Conservation (phyloP, 1,139 yeast genomes). For the Hanseniaspora uvarum region DNA sequence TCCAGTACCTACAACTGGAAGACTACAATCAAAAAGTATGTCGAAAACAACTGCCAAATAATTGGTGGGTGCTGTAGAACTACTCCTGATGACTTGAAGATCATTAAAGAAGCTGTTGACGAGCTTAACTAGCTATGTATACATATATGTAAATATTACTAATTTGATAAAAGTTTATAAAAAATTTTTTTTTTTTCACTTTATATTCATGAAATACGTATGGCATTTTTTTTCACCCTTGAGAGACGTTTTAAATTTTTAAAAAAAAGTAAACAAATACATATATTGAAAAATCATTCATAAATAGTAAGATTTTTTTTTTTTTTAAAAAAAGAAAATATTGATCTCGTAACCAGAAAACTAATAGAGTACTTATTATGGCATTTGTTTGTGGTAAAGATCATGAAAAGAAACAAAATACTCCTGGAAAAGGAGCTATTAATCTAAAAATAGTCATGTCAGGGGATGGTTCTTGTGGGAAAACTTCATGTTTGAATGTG, state of each 20-base stretch:
- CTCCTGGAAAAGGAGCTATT: constrained; percentile 33
- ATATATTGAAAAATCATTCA: too few relatives aligned
- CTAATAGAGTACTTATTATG: constrained; percentile 18
- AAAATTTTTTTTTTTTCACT: background rate
- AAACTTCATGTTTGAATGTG: constrained; percentile 83
- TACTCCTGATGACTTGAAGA: constrained; percentile 24
- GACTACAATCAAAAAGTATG: constrained; percentile 19
- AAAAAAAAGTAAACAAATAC: too few relatives aligned
- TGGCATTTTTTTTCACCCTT: too few relatives aligned
- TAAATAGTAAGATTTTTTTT: too few relatives aligned
- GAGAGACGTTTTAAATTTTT: too few relatives aligned
- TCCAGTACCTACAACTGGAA: constrained; percentile 22
- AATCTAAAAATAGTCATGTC: constrained; percentile 89
- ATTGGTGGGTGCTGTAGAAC: constrained; percentile 31
- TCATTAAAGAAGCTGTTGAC: constrained; percentile 21
- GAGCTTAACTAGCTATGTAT: background rate
- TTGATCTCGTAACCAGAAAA: background rate
- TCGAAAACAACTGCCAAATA: constrained; percentile 23
- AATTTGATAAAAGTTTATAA: background rate
- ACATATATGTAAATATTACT: background rate
- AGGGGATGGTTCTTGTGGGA: constrained; percentile 97
- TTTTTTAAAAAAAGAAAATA: too few relatives aligned
- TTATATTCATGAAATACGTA: too few relatives aligned
- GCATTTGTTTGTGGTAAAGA: constrained; percentile 27
- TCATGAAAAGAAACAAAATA: background rate